Base-by-base conservation (phyloP, 2,329 filamentous ascomycete genomes). In the Claviceps citrina region DNA sequence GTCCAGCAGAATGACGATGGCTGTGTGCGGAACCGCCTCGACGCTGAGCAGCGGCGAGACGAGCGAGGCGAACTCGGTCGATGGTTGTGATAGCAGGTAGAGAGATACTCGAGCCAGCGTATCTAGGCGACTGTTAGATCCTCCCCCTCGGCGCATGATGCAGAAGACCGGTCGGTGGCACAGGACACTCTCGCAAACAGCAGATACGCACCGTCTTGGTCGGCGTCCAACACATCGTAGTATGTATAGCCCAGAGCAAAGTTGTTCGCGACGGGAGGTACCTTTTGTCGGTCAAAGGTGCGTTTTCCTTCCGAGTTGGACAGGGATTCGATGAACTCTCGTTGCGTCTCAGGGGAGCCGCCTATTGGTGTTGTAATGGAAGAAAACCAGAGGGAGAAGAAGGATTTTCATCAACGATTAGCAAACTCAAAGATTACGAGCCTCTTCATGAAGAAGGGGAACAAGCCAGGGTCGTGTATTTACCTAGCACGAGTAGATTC, bases 231-330 rank as follows among this genome's bases (percentile, higher is more conserved):
- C 28, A 95, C 85, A 61, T 95, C 85, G 58, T 93, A 85, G 62
- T 94, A 95, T 40, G 87, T 94, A 58, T 95, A 95, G 38, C 87
- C 87, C 44, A 95, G 65, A 9, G 87, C 87, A 60, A 93, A 94
- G 55, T 81, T 82, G 56, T 95, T 95, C 41, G 87, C 87, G 54
- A 94, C 74, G 18, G 85, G 84, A 2, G 84, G 81, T 45, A 73
- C 71, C 57, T 74, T 78, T 56, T 69, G 69, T 52, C 65, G 69
- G 59, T 71, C 76, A 49, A 66, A 62, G 47, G 61, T 66, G 49
- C 68, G 65, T 52, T 67, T 65, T 41, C 64, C 61, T 40, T 77
- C 73, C 45, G 65, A 65, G 49, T 62, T 67, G 34, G 71, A 71
- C 22, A 77, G 58, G 4, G 68, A 67, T 51, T 84, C 84, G 34